Percentiles rank a stretch among this genome's conserved stretches.
Evolutionary conservation across 2,329 filamentous ascomycete species (phyloP).

Genomic region (Talaromyces sp.): DNA sequence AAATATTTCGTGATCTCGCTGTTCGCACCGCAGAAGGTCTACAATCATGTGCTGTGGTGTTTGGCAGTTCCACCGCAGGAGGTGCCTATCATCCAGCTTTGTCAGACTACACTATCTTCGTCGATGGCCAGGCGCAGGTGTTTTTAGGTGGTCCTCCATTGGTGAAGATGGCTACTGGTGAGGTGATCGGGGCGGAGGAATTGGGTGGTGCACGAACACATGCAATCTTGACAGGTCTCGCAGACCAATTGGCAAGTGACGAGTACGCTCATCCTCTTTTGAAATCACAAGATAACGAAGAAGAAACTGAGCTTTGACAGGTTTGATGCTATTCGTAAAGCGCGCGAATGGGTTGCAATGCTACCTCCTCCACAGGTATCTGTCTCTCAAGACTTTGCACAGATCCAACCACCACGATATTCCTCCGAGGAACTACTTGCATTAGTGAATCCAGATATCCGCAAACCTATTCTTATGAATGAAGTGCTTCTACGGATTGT

Average conservation of each 20-base stretch:
- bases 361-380: slow-evolving; percentile 12
- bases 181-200: slow-evolving; percentile 36
- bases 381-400: slow-evolving; percentile 4
- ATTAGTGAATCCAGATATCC: slow-evolving; percentile 35
- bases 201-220: slow-evolving; percentile 40
- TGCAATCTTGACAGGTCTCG: slow-evolving; percentile 35
- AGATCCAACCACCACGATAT: slow-evolving; percentile 23
- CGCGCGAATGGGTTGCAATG: slow-evolving; percentile 30
- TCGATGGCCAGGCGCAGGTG: slow-evolving; percentile 39
- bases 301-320: no score
- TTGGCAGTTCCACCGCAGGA: slow-evolving; percentile 40
- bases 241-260: slow-evolving; percentile 39
- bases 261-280: no score
- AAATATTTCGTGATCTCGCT: slow-evolving; percentile 39
- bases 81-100: slow-evolving; percentile 38
- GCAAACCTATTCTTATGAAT: slow-evolving; percentile 32
- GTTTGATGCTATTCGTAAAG: slow-evolving; percentile 37
- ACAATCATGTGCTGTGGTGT: slow-evolving; percentile 40
- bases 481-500: slow-evolving; percentile 39
- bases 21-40: slow-evolving; percentile 31
- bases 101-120: slow-evolving; percentile 40
- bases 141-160: slow-evolving; percentile 42
- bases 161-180: slow-evolving; percentile 44
- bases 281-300: no score
- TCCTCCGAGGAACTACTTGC: slow-evolving; percentile 32